These are phyloP conservation scores for Hyaloperonospora brassicae DNA, from an alignment of 352 stramenopile species.

Conservation along the genomic window DNA sequence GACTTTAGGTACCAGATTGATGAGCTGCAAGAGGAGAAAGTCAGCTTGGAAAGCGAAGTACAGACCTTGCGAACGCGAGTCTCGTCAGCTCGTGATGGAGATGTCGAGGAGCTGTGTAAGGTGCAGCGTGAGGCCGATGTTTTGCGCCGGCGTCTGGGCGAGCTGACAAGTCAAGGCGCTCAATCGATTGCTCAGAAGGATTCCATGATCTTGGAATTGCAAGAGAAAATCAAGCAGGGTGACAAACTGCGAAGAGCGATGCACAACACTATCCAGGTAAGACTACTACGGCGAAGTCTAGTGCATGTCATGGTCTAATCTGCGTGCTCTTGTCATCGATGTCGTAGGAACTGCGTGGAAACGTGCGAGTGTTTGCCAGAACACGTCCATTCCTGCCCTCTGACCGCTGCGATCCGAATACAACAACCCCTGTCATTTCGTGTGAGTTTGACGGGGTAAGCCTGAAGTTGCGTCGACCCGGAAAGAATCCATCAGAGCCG, in stretches of 20 bases:
- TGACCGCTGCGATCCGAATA: slow-evolving; percentile 50
- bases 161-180: slow-evolving; percentile 48
- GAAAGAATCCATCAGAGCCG: slow-evolving; percentile 38
- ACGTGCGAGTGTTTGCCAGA: slow-evolving; percentile 96
- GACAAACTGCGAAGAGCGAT: slow-evolving; percentile 88
- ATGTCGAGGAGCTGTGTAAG: slow-evolving; percentile 60
- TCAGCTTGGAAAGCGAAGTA: slow-evolving; percentile 68
- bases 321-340: slow-evolving; percentile 1
- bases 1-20: slow-evolving; percentile 42
- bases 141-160: slow-evolving; percentile 54
- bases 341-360: slow-evolving; percentile 93
- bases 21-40: slow-evolving; percentile 58
- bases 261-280: slow-evolving; percentile 95
- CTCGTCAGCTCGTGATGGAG: slow-evolving; percentile 43
- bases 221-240: slow-evolving; percentile 64
- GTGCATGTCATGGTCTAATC: slow-evolving; percentile 2
- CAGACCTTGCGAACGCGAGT: slow-evolving; percentile 48
- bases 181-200: slow-evolving; percentile 72
- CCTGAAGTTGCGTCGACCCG: slow-evolving; percentile 46
- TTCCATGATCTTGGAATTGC: slow-evolving; percentile 51
- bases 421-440: slow-evolving; percentile 39
- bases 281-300: neutral
- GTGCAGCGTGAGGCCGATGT: slow-evolving; percentile 70
- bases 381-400: slow-evolving; percentile 87
- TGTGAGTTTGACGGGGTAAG: slow-evolving; percentile 68